Evolutionary conservation across 306 rosid species (phyloP).

Genomic region (Luffa acutangula): DNA sequence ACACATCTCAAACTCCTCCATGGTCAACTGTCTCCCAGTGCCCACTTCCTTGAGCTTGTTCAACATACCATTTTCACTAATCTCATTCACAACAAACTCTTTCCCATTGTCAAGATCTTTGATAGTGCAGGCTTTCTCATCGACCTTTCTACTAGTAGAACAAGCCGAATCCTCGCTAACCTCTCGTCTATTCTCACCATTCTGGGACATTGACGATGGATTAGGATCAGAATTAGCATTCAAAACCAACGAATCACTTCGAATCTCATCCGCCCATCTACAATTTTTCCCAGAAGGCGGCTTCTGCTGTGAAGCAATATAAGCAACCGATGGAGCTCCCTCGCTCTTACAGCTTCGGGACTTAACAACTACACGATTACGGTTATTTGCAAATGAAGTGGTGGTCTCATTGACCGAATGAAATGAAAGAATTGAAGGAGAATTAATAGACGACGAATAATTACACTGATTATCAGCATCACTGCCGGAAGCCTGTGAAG

Average conservation of each 20-base stretch:
- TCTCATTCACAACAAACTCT: conserved; percentile 85
- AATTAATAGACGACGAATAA: conserved; percentile 18
- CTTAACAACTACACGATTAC: conserved; percentile 15
- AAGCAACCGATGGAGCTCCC: conserved; percentile 26
- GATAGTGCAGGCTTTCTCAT: conserved; percentile 51
- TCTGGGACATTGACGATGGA: conserved; percentile 1
- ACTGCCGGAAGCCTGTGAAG: not conserved
- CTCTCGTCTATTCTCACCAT: conserved; percentile 12
- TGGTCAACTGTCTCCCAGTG: conserved; percentile 82
- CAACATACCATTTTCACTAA: conserved; percentile 71
- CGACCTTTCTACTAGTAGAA: conserved; percentile 18
- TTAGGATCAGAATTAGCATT: conserved; percentile 16
- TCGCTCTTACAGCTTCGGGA: conserved; percentile 26
- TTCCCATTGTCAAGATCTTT: conserved; percentile 89
- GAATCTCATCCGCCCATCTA: conserved; percentile 34
- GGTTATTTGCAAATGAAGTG: conserved; percentile 34
- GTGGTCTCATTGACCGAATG: conserved; percentile 18
- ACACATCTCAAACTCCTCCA: conserved; percentile 96
- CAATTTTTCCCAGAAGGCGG: conserved; percentile 53
- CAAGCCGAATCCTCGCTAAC: conserved; percentile 19
- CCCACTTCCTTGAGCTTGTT: conserved; percentile 74
- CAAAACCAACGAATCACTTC: conserved; percentile 19
- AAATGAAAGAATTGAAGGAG: conserved; percentile 29
- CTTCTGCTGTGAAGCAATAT: conserved; percentile 26
- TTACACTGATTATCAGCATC: conserved; percentile 19